Evolutionary conservation across 2,329 filamentous ascomycete genomes (phyloP), one percentile per base, ranked within the genome.

Genomic region (Calonectria pteridis): DNA sequence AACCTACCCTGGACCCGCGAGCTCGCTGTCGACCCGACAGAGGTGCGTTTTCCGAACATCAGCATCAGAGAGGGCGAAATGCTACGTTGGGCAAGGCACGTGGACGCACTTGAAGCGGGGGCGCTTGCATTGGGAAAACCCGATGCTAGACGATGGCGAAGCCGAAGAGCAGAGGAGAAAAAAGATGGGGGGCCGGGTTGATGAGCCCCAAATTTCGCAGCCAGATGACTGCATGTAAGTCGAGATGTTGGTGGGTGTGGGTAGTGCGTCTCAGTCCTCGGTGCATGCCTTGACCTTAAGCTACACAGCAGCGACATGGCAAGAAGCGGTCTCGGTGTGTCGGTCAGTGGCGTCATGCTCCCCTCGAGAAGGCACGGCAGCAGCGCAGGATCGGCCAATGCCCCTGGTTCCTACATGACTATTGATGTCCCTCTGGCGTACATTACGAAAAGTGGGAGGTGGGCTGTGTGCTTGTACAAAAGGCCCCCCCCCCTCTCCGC

Each of bases 11-110:
- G 55, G 55, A 62, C 55, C n/a, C 31, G 37, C n/a, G 35, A 62
- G 23, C 33, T 62, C 55, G 4, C 33, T 13, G 16, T 59, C 33
- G 14, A 28, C 10, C 55, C 16, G 6, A 16, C 33, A 59, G 14
- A 40, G 55, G 55, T 40, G 23, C 55, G 5, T 62, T 62, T 40
- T 62, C 33, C 55, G 55, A 62, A 26, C 33, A 23, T 20, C 16
- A 29, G 23, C 23, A 23, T 18, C 10, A 16, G 33, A 51, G 40
- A 65, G 53, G 63, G 29, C 40, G 35, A 53, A 62, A 71, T 71
- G 51, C 69, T 62, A 71, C 69, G 29, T 67, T 49, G 55, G 13
- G 58, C 31, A 71, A 63, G 55, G 69, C 69, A 71, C 69, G 69
- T 71, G 69, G 69, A 50, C 51, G 31, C 23, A 26, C 23, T 40